A percentile compares a stretch with the other conserved stretches of the same genome.
Conservation (phyloP, 192 early-diverging fungal genomes). For the Backusella parvicylindrica region DNA sequence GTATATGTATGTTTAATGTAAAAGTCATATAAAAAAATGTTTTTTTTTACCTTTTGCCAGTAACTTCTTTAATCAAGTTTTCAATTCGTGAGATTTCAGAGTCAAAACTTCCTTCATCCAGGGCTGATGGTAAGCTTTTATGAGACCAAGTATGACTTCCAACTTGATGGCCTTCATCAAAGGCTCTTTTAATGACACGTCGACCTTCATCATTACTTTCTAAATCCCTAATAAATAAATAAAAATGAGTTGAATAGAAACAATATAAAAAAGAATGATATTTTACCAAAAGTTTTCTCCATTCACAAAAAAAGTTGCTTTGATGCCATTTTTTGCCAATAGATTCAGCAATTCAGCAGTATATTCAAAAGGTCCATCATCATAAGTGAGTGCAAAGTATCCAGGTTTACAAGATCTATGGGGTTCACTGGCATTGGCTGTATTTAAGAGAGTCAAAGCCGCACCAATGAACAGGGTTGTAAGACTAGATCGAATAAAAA, state of each 20-base stretch:
- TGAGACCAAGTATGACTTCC: slow-evolving; percentile 50
- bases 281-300: slow-evolving; percentile 40
- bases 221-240: slow-evolving; percentile 4
- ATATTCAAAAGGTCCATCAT: slow-evolving; percentile 20
- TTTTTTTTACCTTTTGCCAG: slow-evolving; percentile 11
- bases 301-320: slow-evolving; percentile 68
- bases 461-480: not conserved
- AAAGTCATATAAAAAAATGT: not conserved
- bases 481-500: not conserved
- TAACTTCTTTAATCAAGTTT: not conserved
- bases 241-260: not conserved
- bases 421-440: not conserved
- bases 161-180: slow-evolving; percentile 36
- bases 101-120: not conserved
- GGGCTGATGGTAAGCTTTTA: slow-evolving; percentile 22
- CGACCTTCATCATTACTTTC: not conserved
- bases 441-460: not conserved
- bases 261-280: not conserved
- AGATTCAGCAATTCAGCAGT: slow-evolving; percentile 5
- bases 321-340: not conserved
- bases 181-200: slow-evolving; percentile 19
- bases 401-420: slow-evolving; percentile 7
- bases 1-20: no score
- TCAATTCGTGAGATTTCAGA: slow-evolving; percentile 32
- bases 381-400: slow-evolving; percentile 21